phyloP scores from a whole-genome alignment of 345 rosid genomes.

The Cardamine occulta region DNA sequence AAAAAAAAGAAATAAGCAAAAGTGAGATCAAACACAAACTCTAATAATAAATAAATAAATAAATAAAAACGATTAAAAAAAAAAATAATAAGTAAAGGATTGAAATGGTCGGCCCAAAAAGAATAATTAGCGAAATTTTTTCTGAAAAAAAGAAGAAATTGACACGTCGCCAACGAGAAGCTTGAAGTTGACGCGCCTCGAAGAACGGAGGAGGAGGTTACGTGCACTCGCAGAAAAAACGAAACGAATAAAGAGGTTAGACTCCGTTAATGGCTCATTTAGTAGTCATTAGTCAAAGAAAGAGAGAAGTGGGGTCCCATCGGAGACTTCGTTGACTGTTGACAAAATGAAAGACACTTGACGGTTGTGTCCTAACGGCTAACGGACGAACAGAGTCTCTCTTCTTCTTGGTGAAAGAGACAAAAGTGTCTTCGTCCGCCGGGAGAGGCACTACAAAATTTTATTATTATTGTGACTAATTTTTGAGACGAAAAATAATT shows the following conservation, averaged over 20 bases:
- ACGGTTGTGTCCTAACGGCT: constrained; percentile 26
- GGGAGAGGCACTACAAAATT: no score
- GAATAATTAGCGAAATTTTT: constrained; percentile 7
- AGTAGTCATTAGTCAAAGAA: constrained; percentile 11
- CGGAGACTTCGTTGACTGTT: constrained; percentile 30
- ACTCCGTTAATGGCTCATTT: constrained; percentile 32
- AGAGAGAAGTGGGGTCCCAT: constrained; percentile 13
- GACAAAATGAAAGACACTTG: not conserved
- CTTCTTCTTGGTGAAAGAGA: not conserved
- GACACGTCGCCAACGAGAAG: constrained; percentile 28
- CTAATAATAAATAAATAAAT: not conserved
- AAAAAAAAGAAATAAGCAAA: not conserved
- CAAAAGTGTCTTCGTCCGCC: not conserved
- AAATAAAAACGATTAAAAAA: no score
- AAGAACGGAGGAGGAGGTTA: constrained; percentile 23
- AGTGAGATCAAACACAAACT: constrained; percentile 11
- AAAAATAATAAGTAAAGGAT: not conserved
- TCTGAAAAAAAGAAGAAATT: not conserved
- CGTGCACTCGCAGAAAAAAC: constrained; percentile 26
- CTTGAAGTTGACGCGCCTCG: constrained; percentile 30
- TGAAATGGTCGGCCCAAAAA: constrained; percentile 35
- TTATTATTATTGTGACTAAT: no score
- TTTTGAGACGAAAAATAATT: no score
- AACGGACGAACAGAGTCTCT: constrained; percentile 16
- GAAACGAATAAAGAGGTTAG: constrained; percentile 20